Evolutionary conservation across 164 flowering plant species (phyloP).

Genomic region (Aristolochia californica): DNA sequence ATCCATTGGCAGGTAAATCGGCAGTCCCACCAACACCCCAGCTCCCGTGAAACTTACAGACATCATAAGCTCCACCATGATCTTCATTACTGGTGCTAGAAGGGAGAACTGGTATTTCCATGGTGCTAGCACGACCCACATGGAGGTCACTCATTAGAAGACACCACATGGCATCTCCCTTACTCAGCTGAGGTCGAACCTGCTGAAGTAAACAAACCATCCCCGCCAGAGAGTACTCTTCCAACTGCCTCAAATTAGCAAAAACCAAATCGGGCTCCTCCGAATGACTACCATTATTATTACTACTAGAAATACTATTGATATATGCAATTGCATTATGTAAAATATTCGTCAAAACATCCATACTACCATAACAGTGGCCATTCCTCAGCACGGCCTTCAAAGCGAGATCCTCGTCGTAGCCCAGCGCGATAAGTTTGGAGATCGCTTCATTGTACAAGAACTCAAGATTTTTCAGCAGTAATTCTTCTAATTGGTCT

Average conservation of each 20-base stretch:
- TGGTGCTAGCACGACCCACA: constrained; percentile 72
- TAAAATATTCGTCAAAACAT: constrained; percentile 62
- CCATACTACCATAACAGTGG: constrained; percentile 87
- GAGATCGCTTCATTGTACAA: constrained; percentile 60
- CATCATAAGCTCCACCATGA: constrained; percentile 39
- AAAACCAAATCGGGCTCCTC: constrained; percentile 48
- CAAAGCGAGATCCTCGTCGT: constrained; percentile 56
- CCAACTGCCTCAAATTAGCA: constrained; percentile 70
- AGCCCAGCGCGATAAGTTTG: constrained; percentile 54
- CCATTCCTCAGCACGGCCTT: constrained; percentile 68
- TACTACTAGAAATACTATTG: constrained; percentile 18
- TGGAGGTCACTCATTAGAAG: constrained; percentile 90
- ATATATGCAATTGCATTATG: constrained; percentile 65
- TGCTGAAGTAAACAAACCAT: constrained; percentile 79
- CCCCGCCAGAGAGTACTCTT: constrained; percentile 67
- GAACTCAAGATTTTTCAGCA: constrained; percentile 55
- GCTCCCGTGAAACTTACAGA: constrained; percentile 72
- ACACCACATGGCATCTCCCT: constrained; percentile 98
- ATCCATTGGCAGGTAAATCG: constrained; percentile 19
- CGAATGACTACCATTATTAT: constrained; percentile 16
- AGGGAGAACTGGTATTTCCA: constrained; percentile 53
- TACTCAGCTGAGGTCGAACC: constrained; percentile 66
- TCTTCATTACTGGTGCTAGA: constrained; percentile 12
- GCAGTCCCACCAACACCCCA: constrained; percentile 60
- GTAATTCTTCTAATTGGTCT: constrained; percentile 61